Base-by-base conservation (phyloP, 345 rosid genomes). In the Turritis glabra region DNA sequence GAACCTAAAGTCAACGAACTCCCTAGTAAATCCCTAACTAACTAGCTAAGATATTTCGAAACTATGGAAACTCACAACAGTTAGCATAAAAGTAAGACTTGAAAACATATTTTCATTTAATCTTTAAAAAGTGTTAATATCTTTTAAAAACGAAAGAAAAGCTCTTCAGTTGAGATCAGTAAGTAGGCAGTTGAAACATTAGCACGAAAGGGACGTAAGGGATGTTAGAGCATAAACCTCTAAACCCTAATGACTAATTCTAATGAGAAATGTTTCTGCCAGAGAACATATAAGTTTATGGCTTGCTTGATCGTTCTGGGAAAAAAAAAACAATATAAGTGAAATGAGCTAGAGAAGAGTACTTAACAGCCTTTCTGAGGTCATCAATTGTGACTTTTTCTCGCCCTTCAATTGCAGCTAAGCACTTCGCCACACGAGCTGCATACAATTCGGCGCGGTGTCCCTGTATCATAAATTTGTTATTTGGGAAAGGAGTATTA, bases 381-480 rank as follows among this genome's bases (percentile, higher is more conserved):
- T 91, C 98, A 80, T 94, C 98, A 73, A 86, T 93, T 17, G 77
- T 74, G 69, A 94, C 98, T 85, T 85, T 94, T 69, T 91, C 98
- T 50, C 97, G 87, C 62, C 96, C 98, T 83, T 94, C 98, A 44
- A 91, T 21, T 67, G 98, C 96, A 80, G 98, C 89, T 80, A 94
- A 84, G 84, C 96, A 94, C 84, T 94, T 94, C 64, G 98, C 90
- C 29, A 91, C 97, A 50, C 95, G 90, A 32, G 95, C 88, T 72
- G 98, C 95, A 88, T 90, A 94, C 26, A 91, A 78, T 79, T 94
- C 97, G 47, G 98, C 98, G 60, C 98, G 84, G 83, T 91, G 98
- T 70, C 98, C 96, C 98, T 94, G 91, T 48, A 71, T 30, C 72
- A 57, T 63, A 77, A 54, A 62, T 12, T 69, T 25, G 52, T 69